Conservation (phyloP, 768 basidiomycete genomes). For the Collybia sordida region DNA sequence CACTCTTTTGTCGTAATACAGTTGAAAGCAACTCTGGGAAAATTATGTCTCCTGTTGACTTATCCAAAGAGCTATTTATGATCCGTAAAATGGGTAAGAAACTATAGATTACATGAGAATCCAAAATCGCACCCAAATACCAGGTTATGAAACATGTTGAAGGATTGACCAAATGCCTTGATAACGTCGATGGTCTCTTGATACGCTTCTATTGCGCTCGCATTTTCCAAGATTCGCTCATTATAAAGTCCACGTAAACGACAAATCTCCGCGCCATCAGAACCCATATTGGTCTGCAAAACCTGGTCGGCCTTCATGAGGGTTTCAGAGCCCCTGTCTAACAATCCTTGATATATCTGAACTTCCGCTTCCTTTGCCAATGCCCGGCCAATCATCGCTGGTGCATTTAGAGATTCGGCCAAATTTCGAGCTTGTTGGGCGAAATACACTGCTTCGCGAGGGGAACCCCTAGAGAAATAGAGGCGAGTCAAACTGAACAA, state of each 20-base stretch:
- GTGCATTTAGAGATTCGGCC: slow-evolving; percentile 65
- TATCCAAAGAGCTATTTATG: slow-evolving; percentile 3
- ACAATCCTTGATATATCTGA: slow-evolving; percentile 57
- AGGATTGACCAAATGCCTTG: slow-evolving; percentile 57
- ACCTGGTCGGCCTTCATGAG: slow-evolving; percentile 51
- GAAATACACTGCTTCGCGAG: slow-evolving; percentile 84
- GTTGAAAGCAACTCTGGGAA: slow-evolving; percentile 61
- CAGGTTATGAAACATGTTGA: slow-evolving; percentile 50
- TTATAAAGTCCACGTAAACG: slow-evolving; percentile 58
- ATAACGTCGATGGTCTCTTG: slow-evolving; percentile 56
- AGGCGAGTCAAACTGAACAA: slow-evolving; percentile 64
- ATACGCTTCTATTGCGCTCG: slow-evolving; percentile 54
- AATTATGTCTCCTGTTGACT: slow-evolving; percentile 42
- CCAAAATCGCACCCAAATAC: slow-evolving; percentile 38
- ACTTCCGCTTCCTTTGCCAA: slow-evolving; percentile 69
- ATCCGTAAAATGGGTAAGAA: background rate
- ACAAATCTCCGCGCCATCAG: slow-evolving; percentile 58
- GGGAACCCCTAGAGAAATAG: slow-evolving; percentile 75
- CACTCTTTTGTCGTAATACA: slow-evolving; percentile 69
- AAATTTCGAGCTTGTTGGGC: slow-evolving; percentile 74
- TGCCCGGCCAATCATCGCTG: slow-evolving; percentile 64
- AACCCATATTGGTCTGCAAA: slow-evolving; percentile 45
- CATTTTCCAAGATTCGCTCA: slow-evolving; percentile 34
- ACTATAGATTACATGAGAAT: background rate
- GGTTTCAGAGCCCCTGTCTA: slow-evolving; percentile 55